Evolutionary conservation across 441 rosid species (phyloP).

Genomic region (Syzygium syzygioides): DNA sequence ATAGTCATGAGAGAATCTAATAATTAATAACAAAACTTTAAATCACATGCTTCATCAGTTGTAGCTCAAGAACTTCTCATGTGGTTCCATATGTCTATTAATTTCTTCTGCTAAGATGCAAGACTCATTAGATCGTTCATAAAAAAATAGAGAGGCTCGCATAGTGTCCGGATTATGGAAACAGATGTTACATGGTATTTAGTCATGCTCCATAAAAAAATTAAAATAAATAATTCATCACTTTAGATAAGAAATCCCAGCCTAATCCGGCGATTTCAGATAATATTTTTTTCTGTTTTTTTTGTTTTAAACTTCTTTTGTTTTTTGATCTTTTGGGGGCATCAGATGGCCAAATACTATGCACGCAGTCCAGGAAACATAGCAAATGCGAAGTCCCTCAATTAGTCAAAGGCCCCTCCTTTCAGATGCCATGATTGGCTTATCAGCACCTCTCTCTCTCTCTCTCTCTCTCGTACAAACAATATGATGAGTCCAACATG

Average conservation of each 20-base stretch:
- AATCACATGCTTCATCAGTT: not conserved
- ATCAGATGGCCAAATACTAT: not conserved
- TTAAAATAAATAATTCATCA: not conserved
- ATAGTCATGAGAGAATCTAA: not conserved
- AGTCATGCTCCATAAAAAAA: not conserved
- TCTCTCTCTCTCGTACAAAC: not conserved
- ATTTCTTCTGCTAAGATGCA: not conserved
- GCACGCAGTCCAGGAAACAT: not conserved
- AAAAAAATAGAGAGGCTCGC: not conserved
- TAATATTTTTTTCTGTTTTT: not conserved
- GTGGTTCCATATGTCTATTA: not conserved
- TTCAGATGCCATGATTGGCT: not conserved
- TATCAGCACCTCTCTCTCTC: not conserved
- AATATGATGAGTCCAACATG: not conserved
- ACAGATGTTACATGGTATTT: not conserved
- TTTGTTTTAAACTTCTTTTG: not conserved
- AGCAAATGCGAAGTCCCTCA: not conserved
- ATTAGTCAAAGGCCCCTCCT: not conserved
- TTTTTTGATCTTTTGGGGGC: not conserved
- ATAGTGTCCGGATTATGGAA: not conserved
- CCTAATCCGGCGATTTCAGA: not conserved
- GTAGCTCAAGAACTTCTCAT: not conserved
- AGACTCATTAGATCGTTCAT: not conserved
- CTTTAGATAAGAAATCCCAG: not conserved
- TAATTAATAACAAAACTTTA: not conserved